phyloP scores from a whole-genome alignment of 2,329 filamentous ascomycete species.

The Aspergillus sp. region DNA sequence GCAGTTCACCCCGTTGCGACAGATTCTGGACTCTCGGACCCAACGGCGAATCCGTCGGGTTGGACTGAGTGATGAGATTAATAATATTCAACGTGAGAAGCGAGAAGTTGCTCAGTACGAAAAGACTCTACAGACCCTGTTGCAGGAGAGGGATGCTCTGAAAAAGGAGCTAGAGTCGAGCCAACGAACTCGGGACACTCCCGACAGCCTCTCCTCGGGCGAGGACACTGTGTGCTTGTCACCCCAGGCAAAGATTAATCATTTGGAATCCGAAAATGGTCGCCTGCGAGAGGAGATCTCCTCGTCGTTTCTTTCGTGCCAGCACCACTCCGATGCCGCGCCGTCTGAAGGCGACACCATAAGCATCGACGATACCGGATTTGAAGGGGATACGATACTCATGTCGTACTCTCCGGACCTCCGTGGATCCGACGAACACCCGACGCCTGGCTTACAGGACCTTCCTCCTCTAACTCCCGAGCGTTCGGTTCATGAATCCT shows the following conservation, averaged over 20 bases:
- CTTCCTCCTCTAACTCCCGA: conserved; percentile 15
- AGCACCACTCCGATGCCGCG: conserved; percentile 2
- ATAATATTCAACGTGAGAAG: conserved; percentile 43
- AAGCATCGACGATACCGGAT: conserved; percentile 28
- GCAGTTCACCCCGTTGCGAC: conserved; percentile 46
- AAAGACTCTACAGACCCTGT: conserved; percentile 24
- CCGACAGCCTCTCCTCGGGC: conserved; percentile 7
- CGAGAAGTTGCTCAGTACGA: conserved; percentile 27
- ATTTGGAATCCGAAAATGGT: conserved; percentile 21
- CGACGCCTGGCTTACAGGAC: conserved; percentile 17
- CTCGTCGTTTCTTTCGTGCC: conserved; percentile 8
- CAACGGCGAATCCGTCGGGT: conserved; percentile 45
- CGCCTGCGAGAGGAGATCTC: conserved; percentile 21
- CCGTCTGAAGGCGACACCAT: conserved; percentile 25
- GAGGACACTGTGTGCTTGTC: conserved; percentile 20
- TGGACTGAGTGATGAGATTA: conserved; percentile 49
- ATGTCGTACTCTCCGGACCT: conserved; percentile 34
- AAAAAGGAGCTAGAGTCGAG: conserved; percentile 27
- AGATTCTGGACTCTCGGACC: conserved; percentile 43
- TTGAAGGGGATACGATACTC: conserved; percentile 27
- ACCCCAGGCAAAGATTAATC: conserved; percentile 15
- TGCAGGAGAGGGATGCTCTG: conserved; percentile 28
- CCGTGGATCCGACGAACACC: conserved; percentile 14
- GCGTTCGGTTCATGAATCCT: conserved; percentile 14
- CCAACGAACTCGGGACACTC: conserved; percentile 9